Evolutionary conservation across 2,329 filamentous ascomycete species (phyloP), one percentile per base, ranked within the genome.

Genomic region (Shiraia bambusicola): DNA sequence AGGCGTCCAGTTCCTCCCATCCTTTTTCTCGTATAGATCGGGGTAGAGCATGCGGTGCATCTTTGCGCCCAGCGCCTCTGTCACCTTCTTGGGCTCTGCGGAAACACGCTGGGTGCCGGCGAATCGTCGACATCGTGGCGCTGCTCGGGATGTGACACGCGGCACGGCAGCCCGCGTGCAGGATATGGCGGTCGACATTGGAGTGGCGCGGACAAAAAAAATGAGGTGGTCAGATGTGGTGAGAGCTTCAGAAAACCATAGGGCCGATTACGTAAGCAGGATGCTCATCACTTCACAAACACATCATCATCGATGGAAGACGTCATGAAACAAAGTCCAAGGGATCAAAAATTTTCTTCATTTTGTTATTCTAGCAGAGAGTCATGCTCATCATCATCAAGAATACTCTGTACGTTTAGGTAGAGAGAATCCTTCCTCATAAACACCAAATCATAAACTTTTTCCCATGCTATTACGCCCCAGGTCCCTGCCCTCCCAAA

Each of bases 141-240:
- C 16, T 26, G 48, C 40, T 26, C 42, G 42, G 26, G 44, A 51
- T 35, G 45, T 48, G 28, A 53, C 40, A 45, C 55, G 55, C 36
- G 58, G 48, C 37, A 49, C 56, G 22, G 51, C 47, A 49, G 86
- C 85, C 79, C 86, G 82, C 71, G 76, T 65, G 33, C 76, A 70
- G 41, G 80, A 71, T 61, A 77, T 61, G 46, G 78, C 70, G 52
- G 80, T 75, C 54, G 79, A 76, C 77, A 88, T 89, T 58, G 53
- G 41, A 34, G 40, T 46, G 38, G 42, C 45, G 38, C 36, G 55
- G 45, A 37, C 19, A 22, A 22, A 22, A 22, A 40, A 37, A 16
- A 37, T 47, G 46, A n/a, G n/a, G 32, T 34, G 27, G 39, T 36
- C n/a, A 43, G 28, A 28, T 42, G 38, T 47, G 32, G 40, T 22